Evolutionary conservation across 2,329 filamentous ascomycete species (phyloP).

Genomic region (Neospermospora avenae): DNA sequence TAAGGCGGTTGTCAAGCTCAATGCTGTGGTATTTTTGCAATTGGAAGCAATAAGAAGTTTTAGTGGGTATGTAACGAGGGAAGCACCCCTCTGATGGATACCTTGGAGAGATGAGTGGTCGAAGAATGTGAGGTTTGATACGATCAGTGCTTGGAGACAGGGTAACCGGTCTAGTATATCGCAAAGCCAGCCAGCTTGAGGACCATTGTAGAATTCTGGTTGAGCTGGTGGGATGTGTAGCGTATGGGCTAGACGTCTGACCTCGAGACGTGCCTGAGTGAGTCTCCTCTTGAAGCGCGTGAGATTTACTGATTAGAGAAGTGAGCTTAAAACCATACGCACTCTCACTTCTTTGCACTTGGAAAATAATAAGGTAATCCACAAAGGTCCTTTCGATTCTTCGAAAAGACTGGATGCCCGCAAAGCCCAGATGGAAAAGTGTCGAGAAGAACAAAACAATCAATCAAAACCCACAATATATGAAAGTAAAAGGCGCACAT

Average conservation of each 20-base stretch:
- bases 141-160: constrained; percentile 22
- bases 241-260: constrained; percentile 19
- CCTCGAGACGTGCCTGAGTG: constrained; percentile 16
- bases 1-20: constrained; percentile 18
- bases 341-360: too few species aligned
- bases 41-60: constrained; percentile 21
- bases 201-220: constrained; percentile 23
- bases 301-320: constrained; percentile 18
- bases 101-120: constrained; percentile 22
- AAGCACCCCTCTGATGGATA: constrained; percentile 10
- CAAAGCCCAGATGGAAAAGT: too few species aligned
- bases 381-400: too few species aligned
- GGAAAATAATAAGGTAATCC: too few species aligned
- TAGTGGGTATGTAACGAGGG: constrained; percentile 13
- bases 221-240: constrained; percentile 24
- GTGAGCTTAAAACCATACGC: not conserved
- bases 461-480: not conserved
- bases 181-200: constrained; percentile 23
- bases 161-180: constrained; percentile 23
- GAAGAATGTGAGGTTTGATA: constrained; percentile 24
- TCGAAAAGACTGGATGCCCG: too few species aligned
- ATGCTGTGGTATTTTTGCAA: constrained; percentile 24
- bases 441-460: not conserved
- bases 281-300: constrained; percentile 23
- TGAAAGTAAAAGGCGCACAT: constrained; percentile 9